Evolutionary conservation across 768 basidiomycete species (phyloP).

Genomic region (Candolleomyces aberdarensis): DNA sequence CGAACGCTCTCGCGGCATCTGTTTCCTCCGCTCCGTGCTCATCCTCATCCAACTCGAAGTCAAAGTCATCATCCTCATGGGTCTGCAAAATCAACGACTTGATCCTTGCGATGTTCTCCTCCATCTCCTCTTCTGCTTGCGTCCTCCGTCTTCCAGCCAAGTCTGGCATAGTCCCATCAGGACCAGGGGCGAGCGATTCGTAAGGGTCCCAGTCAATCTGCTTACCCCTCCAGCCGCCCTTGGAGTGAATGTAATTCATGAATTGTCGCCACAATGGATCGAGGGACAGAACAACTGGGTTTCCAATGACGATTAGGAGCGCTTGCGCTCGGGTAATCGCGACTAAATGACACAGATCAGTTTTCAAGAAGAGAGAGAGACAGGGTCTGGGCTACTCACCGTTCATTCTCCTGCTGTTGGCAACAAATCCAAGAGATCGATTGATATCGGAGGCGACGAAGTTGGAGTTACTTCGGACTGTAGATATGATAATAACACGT

Average conservation of each 20-base stretch:
- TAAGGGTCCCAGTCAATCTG: conserved; percentile 30
- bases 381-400: conserved; percentile 28
- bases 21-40: conserved; percentile 16
- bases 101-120: conserved; percentile 33
- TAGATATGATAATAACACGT: conserved; percentile 54
- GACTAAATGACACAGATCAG: conserved; percentile 33
- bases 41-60: conserved; percentile 23
- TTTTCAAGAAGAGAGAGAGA: neutral
- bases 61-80: conserved; percentile 25
- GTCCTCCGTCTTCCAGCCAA: conserved; percentile 30
- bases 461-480: conserved; percentile 52
- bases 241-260: conserved; percentile 50
- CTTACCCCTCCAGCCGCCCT: conserved; percentile 53
- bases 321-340: conserved; percentile 66
- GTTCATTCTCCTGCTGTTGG: conserved; percentile 54
- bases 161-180: conserved; percentile 14
- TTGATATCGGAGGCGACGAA: conserved; percentile 48
- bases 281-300: conserved; percentile 53
- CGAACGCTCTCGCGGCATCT: conserved; percentile 21
- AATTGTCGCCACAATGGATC: conserved; percentile 61
- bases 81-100: conserved; percentile 28
- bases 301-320: conserved; percentile 59
- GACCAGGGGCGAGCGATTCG: conserved; percentile 24
- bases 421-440: conserved; percentile 58
- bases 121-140: conserved; percentile 30